Evolutionary conservation across 139 green algal species (phyloP).

Genomic region (Chlorella sorokiniana): DNA sequence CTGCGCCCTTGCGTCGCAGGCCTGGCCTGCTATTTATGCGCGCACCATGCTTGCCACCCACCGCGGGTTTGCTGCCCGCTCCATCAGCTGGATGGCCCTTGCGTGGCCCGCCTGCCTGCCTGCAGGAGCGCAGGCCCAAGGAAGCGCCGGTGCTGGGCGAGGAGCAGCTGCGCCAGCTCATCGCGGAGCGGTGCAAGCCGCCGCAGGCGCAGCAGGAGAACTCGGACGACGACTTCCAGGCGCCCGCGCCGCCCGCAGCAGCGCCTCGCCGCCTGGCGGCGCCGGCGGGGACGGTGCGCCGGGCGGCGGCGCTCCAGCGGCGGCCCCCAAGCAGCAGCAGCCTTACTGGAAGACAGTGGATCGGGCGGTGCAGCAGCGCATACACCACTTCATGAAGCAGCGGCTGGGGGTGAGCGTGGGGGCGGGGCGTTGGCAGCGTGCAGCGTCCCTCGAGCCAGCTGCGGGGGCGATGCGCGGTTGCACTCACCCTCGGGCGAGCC

Average conservation of each 20-base stretch:
- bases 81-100: no score
- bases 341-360: not conserved
- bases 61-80: no score
- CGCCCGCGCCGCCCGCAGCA: not conserved
- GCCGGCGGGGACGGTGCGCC: not conserved
- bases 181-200: not conserved
- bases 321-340: not conserved
- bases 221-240: slow-evolving; percentile 21
- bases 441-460: no score
- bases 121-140: not conserved
- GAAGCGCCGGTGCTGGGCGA: not conserved
- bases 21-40: not conserved
- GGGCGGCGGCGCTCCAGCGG: not conserved
- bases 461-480: no score
- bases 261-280: not conserved
- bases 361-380: not conserved
- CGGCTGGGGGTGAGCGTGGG: not conserved
- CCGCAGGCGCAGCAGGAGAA: not conserved
- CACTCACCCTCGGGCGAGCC: not conserved
- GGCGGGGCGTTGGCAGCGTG: no score
- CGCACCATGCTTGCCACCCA: not conserved
- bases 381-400: not conserved
- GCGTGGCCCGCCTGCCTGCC: not conserved
- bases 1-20: not conserved
- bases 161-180: not conserved